A percentile compares a stretch with the other conserved stretches of the same genome.
phyloP scores from a whole-genome alignment of 2,329 filamentous ascomycete genomes.

The Sclerotinia sclerotiorum region DNA sequence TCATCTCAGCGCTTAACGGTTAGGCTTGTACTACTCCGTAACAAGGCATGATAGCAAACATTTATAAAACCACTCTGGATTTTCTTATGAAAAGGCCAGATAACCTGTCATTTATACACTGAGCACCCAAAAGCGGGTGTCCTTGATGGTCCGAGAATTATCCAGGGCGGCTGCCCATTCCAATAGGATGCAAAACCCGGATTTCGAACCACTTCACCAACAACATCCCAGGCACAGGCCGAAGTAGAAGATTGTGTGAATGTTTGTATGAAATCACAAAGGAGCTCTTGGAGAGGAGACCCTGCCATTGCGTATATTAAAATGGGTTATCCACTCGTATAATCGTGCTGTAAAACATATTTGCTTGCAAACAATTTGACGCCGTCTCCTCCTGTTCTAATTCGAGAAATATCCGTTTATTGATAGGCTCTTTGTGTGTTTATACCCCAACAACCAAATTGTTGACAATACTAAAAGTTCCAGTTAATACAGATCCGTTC shows the following conservation, averaged over 20 bases:
- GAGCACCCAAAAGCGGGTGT: background rate
- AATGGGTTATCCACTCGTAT: background rate
- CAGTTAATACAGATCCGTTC: background rate
- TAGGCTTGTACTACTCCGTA: background rate
- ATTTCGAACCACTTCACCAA: slow-evolving; percentile 9
- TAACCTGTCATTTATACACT: background rate
- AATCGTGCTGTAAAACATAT: background rate
- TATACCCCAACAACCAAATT: background rate
- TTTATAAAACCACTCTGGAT: background rate
- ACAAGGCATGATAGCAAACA: background rate
- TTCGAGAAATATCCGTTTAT: background rate
- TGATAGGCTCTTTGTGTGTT: too few species aligned
- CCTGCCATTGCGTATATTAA: background rate
- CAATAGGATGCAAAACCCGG: background rate
- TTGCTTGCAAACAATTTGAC: background rate
- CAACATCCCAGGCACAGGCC: background rate
- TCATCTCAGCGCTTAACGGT: background rate
- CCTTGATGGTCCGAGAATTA: background rate
- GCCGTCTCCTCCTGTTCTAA: background rate
- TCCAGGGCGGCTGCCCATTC: slow-evolving; percentile 10
- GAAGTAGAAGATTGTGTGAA: background rate
- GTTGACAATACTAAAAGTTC: too few species aligned
- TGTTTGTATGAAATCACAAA: background rate
- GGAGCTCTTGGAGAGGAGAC: background rate
- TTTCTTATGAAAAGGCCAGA: background rate